Percentiles rank a stretch among this genome's conserved stretches.
Conservation (phyloP, 2,329 filamentous ascomycete species). For the Zymoseptoria brevis region DNA sequence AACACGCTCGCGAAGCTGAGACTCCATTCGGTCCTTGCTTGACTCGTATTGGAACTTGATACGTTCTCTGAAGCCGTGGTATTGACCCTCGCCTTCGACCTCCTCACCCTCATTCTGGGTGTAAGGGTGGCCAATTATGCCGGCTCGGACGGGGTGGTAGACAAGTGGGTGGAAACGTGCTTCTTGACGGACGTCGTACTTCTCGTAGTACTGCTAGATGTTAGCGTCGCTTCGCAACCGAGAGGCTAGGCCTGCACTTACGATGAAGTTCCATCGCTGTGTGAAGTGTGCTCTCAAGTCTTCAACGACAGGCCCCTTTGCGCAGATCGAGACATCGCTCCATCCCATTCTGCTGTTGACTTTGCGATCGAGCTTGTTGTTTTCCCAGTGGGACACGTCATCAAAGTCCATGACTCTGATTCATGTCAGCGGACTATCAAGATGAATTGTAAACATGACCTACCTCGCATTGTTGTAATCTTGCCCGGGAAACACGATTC, state of each 20-base stretch:
- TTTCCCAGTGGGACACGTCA: constrained; percentile 70
- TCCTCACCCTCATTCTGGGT: constrained; percentile 19
- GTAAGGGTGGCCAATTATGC: constrained; percentile 29
- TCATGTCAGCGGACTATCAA: constrained; percentile 41
- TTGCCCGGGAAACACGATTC: constrained; percentile 77
- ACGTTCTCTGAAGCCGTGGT: constrained; percentile 25
- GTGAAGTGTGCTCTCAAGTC: constrained; percentile 72
- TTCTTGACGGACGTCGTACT: constrained; percentile 58
- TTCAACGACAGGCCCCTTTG: constrained; percentile 66
- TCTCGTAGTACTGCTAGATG: constrained; percentile 52
- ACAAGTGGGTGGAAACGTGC: constrained; percentile 39
- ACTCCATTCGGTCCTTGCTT: constrained; percentile 18
- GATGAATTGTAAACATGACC: background rate
- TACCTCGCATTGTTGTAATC: constrained; percentile 60
- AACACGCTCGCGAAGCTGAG: constrained; percentile 14
- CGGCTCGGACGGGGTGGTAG: constrained; percentile 30
- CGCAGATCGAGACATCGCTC: constrained; percentile 74
- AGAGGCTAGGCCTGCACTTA: too few species aligned
- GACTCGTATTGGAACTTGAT: constrained; percentile 24
- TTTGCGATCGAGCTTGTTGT: constrained; percentile 73
- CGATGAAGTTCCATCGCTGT: constrained; percentile 85
- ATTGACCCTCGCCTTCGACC: constrained; percentile 23
- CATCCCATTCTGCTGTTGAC: constrained; percentile 78
- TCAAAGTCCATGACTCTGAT: constrained; percentile 74
- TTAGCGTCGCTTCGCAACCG: too few species aligned